Conservation (phyloP, 164 flowering plant genomes). For the Houttuynia cordata region DNA sequence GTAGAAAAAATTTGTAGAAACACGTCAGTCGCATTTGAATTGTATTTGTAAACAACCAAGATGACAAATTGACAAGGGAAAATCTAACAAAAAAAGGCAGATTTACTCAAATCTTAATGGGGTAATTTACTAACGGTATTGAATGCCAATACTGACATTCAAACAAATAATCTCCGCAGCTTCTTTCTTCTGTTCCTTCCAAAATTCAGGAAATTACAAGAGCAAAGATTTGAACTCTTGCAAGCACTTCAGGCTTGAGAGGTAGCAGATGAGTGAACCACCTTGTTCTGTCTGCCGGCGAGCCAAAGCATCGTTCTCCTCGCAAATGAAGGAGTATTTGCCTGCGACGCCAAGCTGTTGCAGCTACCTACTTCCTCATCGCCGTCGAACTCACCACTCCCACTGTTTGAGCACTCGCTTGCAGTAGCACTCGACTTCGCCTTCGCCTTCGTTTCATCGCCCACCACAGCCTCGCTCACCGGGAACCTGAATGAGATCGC, state of each 20-base stretch:
- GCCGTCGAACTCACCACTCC: constrained; percentile 15
- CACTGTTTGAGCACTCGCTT: constrained; percentile 24
- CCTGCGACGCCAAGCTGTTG: constrained; percentile 31
- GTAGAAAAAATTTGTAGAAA: neutral
- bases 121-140: too few species aligned
- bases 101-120: too few species aligned
- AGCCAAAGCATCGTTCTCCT: constrained; percentile 60
- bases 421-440: constrained; percentile 18
- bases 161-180: neutral
- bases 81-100: neutral
- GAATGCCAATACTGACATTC: too few species aligned
- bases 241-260: constrained; percentile 19
- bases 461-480: constrained; percentile 13
- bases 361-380: constrained; percentile 37
- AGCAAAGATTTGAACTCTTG: neutral
- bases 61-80: constrained; percentile 6
- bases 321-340: constrained; percentile 42
- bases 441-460: constrained; percentile 22
- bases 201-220: constrained; percentile 13
- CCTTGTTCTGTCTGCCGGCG: constrained; percentile 59
- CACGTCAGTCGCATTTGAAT: neutral
- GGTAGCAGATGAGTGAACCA: constrained; percentile 50
- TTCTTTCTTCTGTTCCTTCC: constrained; percentile 2
- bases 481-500: constrained; percentile 64
- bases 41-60: neutral